Evolutionary conservation across 148 eudicot species (phyloP).

Genomic region (Vaccinium darrowii): DNA sequence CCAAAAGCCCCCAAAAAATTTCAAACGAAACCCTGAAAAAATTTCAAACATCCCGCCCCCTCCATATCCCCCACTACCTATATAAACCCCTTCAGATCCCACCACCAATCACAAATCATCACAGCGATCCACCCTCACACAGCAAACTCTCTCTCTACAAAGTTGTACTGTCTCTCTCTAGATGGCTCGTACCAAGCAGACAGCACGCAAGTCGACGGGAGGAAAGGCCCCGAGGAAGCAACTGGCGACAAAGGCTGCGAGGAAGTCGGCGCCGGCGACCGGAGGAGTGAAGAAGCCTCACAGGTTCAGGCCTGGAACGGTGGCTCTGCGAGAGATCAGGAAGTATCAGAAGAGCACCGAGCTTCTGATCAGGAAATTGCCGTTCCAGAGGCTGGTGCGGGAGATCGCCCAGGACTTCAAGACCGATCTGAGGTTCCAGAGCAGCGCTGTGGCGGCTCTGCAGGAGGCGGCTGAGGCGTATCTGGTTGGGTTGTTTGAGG

Average conservation of each 20-base stretch:
- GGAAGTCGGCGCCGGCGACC: neutral
- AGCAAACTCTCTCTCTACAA: no score
- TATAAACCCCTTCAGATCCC: no score
- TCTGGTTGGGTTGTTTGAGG: neutral
- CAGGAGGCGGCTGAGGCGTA: neutral
- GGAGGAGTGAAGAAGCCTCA: neutral
- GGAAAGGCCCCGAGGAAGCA: neutral
- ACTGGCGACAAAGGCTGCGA: neutral
- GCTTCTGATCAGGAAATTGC: neutral
- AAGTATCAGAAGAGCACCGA: constrained; percentile 2
- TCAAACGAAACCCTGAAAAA: no score
- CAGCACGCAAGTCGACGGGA: neutral
- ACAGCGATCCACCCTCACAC: no score
- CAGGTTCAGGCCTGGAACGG: neutral
- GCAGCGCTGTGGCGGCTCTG: neutral
- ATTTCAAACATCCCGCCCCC: no score
- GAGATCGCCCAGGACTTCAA: neutral
- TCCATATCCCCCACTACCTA: no score
- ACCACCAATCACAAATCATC: no score
- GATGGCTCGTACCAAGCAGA: neutral
- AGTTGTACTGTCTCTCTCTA: neutral
- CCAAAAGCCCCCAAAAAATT: no score
- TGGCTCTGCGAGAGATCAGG: neutral
- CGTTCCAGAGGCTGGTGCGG: neutral
- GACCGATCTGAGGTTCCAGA: neutral